These are phyloP conservation scores for Penicillium sp. DNA, from an alignment of 2,329 filamentous ascomycete genomes.

Conservation along the genomic window DNA sequence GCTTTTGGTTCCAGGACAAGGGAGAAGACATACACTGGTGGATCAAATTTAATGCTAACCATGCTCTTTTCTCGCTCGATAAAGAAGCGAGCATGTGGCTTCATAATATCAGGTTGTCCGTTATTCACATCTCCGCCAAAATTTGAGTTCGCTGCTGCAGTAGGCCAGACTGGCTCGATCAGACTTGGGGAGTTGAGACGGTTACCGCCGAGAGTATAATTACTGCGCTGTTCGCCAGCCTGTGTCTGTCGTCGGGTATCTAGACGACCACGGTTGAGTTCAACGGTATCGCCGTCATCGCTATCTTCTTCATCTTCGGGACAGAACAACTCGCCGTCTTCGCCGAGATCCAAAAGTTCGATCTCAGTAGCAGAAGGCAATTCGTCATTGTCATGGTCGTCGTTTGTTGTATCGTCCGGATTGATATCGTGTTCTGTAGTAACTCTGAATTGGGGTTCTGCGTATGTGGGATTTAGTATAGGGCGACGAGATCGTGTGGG, in stretches of 20 bases:
- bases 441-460: slow-evolving; percentile 33
- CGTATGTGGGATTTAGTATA: slow-evolving; percentile 2
- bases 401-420: slow-evolving; percentile 30
- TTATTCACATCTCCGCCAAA: slow-evolving; percentile 1
- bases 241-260: slow-evolving; percentile 26
- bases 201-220: slow-evolving; percentile 17
- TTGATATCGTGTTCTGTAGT: slow-evolving; percentile 36
- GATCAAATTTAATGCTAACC: slow-evolving; percentile 74
- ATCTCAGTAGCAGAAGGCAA: slow-evolving; percentile 22
- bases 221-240: slow-evolving; percentile 19
- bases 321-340: slow-evolving; percentile 29
- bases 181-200: slow-evolving; percentile 24
- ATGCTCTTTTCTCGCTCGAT: slow-evolving; percentile 79
- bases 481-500: slow-evolving; percentile 1
- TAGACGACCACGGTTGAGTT: slow-evolving; percentile 24
- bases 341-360: slow-evolving; percentile 21
- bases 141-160: neutral
- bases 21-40: slow-evolving; percentile 34
- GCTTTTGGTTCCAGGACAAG: neutral
- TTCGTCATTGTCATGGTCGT: slow-evolving; percentile 27
- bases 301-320: slow-evolving; percentile 31
- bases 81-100: slow-evolving; percentile 75
- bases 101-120: slow-evolving; percentile 50
- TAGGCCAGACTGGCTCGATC: slow-evolving; percentile 23
- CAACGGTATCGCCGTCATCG: slow-evolving; percentile 25